Conservation (phyloP, 208 protist genomes). For the Leishmania arabica region DNA sequence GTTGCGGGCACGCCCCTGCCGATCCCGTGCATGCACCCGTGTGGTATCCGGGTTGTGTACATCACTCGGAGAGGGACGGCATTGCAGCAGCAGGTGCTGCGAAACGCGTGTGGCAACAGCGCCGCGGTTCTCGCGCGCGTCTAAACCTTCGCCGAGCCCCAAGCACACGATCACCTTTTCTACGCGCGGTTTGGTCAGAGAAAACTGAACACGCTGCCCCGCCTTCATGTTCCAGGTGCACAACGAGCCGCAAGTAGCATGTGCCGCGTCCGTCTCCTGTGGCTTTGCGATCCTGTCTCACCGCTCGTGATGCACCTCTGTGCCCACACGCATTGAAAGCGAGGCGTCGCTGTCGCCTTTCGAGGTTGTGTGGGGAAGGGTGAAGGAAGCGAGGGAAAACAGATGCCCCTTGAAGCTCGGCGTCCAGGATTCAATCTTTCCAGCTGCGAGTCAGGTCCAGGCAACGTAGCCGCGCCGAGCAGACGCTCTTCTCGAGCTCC, state of each 20-base stretch:
- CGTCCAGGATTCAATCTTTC: too few relatives aligned
- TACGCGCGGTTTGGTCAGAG: constrained; percentile 28
- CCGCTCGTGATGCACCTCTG: background rate
- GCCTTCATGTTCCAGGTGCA: constrained; percentile 14
- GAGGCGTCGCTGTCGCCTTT: background rate
- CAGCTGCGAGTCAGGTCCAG: background rate
- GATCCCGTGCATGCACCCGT: constrained; percentile 55
- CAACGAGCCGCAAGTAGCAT: background rate
- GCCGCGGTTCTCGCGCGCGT: constrained; percentile 26
- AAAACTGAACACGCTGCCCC: constrained; percentile 31
- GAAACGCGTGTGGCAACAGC: constrained; percentile 46
- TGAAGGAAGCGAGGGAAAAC: background rate
- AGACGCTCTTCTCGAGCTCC: background rate
- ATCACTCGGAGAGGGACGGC: constrained; percentile 66
- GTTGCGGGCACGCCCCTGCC: constrained; percentile 45
- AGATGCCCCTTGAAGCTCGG: background rate
- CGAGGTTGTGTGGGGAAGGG: background rate
- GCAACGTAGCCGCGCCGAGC: background rate
- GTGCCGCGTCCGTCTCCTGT: background rate
- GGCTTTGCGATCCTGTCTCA: background rate
- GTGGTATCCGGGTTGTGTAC: constrained; percentile 69
- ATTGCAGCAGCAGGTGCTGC: constrained; percentile 50
- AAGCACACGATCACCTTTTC: constrained; percentile 69
- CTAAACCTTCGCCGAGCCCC: constrained; percentile 32
- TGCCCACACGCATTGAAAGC: background rate